These are phyloP conservation scores for Inga oerstediana DNA, from an alignment of 306 rosid genomes.

Conservation along the genomic window DNA sequence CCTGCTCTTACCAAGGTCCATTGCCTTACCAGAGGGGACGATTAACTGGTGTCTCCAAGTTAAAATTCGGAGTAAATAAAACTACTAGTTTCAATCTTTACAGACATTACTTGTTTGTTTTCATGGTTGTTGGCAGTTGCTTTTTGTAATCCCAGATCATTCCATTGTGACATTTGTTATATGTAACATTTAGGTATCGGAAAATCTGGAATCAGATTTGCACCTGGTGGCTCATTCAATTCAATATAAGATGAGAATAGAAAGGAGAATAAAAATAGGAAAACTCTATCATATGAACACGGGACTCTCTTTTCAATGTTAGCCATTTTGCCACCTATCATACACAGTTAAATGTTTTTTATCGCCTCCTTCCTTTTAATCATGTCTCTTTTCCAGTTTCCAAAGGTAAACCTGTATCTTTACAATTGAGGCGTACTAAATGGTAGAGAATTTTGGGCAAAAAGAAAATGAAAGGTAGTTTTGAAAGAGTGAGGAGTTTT, in stretches of 20 bases:
- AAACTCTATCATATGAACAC: background rate
- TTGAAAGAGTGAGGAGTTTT: background rate
- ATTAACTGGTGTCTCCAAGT: conserved; percentile 75
- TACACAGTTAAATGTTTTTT: background rate
- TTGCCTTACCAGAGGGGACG: conserved; percentile 79
- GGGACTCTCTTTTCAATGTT: background rate
- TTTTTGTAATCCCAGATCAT: background rate
- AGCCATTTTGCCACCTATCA: background rate
- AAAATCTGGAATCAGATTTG: background rate
- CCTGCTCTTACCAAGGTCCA: conserved; percentile 78
- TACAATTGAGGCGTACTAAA: background rate
- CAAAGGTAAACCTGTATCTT: background rate
- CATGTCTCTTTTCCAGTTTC: background rate
- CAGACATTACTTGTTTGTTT: background rate
- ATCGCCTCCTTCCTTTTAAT: background rate
- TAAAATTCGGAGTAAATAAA: conserved; percentile 66
- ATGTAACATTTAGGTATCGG: background rate
- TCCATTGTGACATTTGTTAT: background rate
- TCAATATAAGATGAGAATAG: background rate
- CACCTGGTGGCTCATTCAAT: background rate
- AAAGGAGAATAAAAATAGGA: background rate
- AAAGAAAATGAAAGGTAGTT: background rate
- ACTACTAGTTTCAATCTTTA: background rate
- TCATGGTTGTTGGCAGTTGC: conserved; percentile 3
- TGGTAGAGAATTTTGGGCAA: background rate